Conservation (phyloP, 768 basidiomycete species). For the Boletus reticulatus region DNA sequence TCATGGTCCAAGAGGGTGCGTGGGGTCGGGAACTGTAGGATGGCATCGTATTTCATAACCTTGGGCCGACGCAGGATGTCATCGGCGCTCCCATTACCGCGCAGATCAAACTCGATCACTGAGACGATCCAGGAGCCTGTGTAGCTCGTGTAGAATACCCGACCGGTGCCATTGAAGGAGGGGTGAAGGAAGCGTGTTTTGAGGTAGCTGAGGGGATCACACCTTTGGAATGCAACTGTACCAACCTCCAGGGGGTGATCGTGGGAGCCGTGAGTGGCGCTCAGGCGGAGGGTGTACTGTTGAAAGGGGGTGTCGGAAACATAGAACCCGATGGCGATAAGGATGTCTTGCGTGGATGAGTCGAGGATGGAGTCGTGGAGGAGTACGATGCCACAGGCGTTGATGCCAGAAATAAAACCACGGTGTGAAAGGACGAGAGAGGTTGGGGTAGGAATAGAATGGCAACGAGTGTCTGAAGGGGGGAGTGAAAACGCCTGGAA, state of each 20-base stretch:
- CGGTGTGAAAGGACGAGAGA: not conserved
- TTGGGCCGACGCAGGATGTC: not conserved
- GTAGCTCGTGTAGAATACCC: not conserved
- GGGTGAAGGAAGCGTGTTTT: not conserved
- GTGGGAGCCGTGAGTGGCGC: not conserved
- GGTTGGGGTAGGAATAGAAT: not conserved
- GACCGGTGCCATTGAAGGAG: conserved; percentile 15
- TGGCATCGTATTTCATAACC: not conserved
- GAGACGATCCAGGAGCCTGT: not conserved
- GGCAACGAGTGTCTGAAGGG: not conserved
- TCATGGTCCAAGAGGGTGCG: conserved; percentile 16
- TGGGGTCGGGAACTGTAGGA: not conserved
- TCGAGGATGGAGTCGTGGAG: not conserved
- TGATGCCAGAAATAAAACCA: not conserved
- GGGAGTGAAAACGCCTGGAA: no score
- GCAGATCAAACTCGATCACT: conserved; percentile 16
- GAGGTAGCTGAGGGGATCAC: not conserved
- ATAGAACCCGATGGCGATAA: not conserved
- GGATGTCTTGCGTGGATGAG: not conserved
- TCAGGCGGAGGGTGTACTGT: conserved; percentile 5
- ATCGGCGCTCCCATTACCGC: not conserved
- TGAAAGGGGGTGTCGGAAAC: conserved; percentile 13
- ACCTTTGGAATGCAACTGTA: conserved; percentile 4
- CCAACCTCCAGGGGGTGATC: not conserved
- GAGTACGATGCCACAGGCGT: not conserved